Conservation (phyloP, 306 rosid genomes). For the Cucurbita moschata region DNA sequence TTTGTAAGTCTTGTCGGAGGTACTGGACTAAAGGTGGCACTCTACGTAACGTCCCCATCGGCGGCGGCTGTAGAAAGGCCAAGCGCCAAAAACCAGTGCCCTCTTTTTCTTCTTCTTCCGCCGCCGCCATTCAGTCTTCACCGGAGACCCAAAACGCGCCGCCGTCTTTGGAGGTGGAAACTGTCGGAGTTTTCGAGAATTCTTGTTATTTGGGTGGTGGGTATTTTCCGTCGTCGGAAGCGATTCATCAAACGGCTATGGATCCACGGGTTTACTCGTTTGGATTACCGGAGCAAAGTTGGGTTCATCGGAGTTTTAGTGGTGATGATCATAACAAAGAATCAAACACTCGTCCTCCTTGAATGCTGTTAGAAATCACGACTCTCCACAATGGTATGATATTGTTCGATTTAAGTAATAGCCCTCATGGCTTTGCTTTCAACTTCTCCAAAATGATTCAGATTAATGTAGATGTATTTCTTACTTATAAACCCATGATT, state of each 20-base stretch:
- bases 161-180: neutral
- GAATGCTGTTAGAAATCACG: too few species aligned
- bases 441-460: too few species aligned
- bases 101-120: neutral
- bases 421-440: too few species aligned
- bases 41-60: neutral
- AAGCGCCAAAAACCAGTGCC: neutral
- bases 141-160: neutral
- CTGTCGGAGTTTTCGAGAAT: too few species aligned
- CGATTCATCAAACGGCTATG: neutral
- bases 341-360: too few species aligned
- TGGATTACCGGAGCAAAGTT: neutral
- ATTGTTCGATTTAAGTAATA: too few species aligned
- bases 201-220: neutral
- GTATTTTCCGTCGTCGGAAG: neutral
- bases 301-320: neutral
- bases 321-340: neutral
- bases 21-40: slow-evolving; percentile 98
- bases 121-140: neutral
- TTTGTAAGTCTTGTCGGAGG: slow-evolving; percentile 93
- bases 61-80: neutral
- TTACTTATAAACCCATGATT: too few species aligned
- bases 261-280: neutral
- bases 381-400: too few species aligned
- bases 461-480: too few species aligned